Evolutionary conservation across 2,329 filamentous ascomycete genomes (phyloP).

Genomic region (Penicillium crustosum): DNA sequence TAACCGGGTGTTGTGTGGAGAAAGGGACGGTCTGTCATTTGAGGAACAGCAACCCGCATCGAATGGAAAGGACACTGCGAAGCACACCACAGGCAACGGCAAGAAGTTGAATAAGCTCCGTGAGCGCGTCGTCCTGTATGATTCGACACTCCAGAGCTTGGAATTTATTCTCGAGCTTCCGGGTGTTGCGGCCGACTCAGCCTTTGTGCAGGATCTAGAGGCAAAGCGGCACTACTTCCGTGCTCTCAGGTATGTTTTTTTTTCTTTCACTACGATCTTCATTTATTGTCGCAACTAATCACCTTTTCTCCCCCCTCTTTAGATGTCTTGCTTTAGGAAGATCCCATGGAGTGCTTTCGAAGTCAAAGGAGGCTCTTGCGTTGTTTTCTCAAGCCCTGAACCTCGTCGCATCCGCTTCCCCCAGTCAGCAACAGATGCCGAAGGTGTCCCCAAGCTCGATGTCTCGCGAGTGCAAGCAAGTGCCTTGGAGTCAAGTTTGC

Average conservation of each 20-base stretch:
- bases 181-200: slow-evolving; percentile 80
- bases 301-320: neutral
- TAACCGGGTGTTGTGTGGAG: slow-evolving; percentile 84
- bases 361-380: slow-evolving; percentile 77
- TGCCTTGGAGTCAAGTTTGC: slow-evolving; percentile 62
- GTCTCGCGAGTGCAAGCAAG: slow-evolving; percentile 61
- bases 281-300: slow-evolving; percentile 16
- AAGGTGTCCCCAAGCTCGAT: slow-evolving; percentile 64
- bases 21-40: slow-evolving; percentile 70
- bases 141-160: slow-evolving; percentile 85
- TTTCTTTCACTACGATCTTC: slow-evolving; percentile 22
- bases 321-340: slow-evolving; percentile 81
- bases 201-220: slow-evolving; percentile 74
- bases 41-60: slow-evolving; percentile 52
- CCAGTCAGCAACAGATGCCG: slow-evolving; percentile 39
- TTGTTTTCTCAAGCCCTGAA: slow-evolving; percentile 72
- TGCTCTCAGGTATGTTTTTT: slow-evolving; percentile 69
- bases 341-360: slow-evolving; percentile 73
- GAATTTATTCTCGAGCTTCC: slow-evolving; percentile 86
- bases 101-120: slow-evolving; percentile 77
- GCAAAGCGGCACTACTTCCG: slow-evolving; percentile 80
- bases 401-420: slow-evolving; percentile 56
- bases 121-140: slow-evolving; percentile 85
- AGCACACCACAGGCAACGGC: slow-evolving; percentile 66
- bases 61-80: slow-evolving; percentile 49